These are phyloP conservation scores for Suhomyces yuchorum DNA, from an alignment of 1,139 yeast genomes.

Conservation along the genomic window DNA sequence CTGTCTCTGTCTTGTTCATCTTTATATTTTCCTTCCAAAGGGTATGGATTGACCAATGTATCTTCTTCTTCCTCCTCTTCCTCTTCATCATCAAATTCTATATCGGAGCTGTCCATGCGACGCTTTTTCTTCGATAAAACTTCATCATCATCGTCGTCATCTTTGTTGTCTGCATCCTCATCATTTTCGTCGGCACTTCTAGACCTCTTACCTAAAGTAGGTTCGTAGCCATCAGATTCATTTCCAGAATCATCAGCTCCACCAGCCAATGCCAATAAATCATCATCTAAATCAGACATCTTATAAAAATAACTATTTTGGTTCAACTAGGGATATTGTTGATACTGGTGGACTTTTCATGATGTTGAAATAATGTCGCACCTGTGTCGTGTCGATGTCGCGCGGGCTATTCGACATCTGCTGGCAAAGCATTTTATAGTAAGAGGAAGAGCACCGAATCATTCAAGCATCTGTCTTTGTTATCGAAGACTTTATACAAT, in stretches of 20 bases:
- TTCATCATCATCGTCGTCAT: slow-evolving; percentile 25
- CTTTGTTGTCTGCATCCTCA: slow-evolving; percentile 14
- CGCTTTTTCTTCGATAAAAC: slow-evolving; percentile 21
- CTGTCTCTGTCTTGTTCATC: slow-evolving; percentile 73
- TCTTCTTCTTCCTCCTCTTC: slow-evolving; percentile 36
- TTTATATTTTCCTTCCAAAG: slow-evolving; percentile 87
- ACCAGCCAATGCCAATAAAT: slow-evolving; percentile 88
- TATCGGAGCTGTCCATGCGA: slow-evolving; percentile 14
- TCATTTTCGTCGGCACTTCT: slow-evolving; percentile 17
- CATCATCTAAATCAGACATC: slow-evolving; percentile 78
- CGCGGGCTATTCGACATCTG: not conserved
- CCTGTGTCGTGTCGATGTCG: slow-evolving; percentile 1
- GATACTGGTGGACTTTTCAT: slow-evolving; percentile 5
- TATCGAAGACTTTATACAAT: too few species aligned
- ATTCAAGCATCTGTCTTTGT: too few species aligned
- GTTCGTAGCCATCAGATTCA: slow-evolving; percentile 33
- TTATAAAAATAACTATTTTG: not conserved
- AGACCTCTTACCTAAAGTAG: slow-evolving; percentile 21
- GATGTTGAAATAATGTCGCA: slow-evolving; percentile 10
- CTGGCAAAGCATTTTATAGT: too few species aligned
- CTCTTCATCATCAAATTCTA: slow-evolving; percentile 37
- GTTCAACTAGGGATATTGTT: not conserved
- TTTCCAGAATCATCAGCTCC: slow-evolving; percentile 47
- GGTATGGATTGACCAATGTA: slow-evolving; percentile 73
- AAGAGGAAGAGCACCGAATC: too few species aligned